Percentiles rank a stretch among this genome's conserved stretches.
Conservation (phyloP, 805 yeast genomes). For the Ogataea ramenticola region DNA sequence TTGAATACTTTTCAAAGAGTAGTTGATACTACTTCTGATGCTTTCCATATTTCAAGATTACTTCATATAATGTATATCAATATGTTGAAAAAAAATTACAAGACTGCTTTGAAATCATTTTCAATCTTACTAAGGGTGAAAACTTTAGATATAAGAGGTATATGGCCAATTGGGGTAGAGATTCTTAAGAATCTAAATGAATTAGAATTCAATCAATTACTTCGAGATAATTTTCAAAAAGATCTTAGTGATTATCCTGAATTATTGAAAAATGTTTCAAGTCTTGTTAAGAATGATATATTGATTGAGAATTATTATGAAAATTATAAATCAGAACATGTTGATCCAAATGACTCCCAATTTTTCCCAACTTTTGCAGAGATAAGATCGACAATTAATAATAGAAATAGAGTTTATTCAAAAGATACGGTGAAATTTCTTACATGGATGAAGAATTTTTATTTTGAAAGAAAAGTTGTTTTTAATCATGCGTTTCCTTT, state of each 20-base stretch:
- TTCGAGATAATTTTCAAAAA: neutral
- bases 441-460: slow-evolving; percentile 9
- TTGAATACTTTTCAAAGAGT: neutral
- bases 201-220: slow-evolving; percentile 12
- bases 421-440: slow-evolving; percentile 12
- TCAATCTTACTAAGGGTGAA: slow-evolving; percentile 41
- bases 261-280: slow-evolving; percentile 2
- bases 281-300: neutral
- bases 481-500: slow-evolving; percentile 9
- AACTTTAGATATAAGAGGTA: slow-evolving; percentile 41
- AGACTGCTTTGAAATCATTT: slow-evolving; percentile 44
- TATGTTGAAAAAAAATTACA: slow-evolving; percentile 46
- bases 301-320: neutral
- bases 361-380: neutral
- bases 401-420: neutral
- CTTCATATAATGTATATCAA: slow-evolving; percentile 41
- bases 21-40: neutral
- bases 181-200: slow-evolving; percentile 31
- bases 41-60: slow-evolving; percentile 21
- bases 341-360: neutral
- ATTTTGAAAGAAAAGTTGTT: slow-evolving; percentile 1
- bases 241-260: neutral
- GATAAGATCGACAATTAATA: neutral
- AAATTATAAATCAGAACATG: neutral
- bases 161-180: slow-evolving; percentile 63